These are phyloP conservation scores for Axilococcus clingmanii DNA, from an alignment of 139 green algal species.

Conservation along the genomic window DNA sequence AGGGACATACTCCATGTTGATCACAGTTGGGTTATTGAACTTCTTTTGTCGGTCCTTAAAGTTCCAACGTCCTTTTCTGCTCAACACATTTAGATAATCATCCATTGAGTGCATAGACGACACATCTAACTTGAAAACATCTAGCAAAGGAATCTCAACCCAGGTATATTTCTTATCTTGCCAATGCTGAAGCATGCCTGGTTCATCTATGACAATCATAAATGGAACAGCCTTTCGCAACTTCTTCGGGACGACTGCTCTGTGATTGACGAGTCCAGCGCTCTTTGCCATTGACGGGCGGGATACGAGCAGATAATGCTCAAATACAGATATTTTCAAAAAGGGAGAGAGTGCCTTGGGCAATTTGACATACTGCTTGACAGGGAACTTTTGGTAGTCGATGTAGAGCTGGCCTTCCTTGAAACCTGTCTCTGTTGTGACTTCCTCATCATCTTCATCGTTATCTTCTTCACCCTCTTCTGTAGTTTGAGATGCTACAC, in stretches of 20 bases:
- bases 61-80: constrained; percentile 27
- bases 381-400: background rate
- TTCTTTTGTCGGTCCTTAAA: constrained; percentile 35
- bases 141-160: constrained; percentile 17
- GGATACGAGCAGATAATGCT: constrained; percentile 1
- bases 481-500: no score
- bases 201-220: constrained; percentile 18
- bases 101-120: constrained; percentile 22
- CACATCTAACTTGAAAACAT: constrained; percentile 30
- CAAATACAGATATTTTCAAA: background rate
- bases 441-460: no score
- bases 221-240: constrained; percentile 16
- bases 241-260: constrained; percentile 12
- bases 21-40: constrained; percentile 2
- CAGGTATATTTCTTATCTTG: constrained; percentile 19
- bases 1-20: constrained; percentile 5
- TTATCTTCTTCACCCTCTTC: no score
- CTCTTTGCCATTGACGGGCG: constrained; percentile 1
- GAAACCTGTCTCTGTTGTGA: no score
- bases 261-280: background rate
- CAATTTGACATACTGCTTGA: constrained; percentile 4
- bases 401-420: no score
- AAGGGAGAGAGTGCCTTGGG: background rate
- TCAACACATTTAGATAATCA: constrained; percentile 24
- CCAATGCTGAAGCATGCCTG: background rate